A percentile compares a stretch with the other conserved stretches of the same genome.
These are phyloP conservation scores for Eremothecium gossypii DNA, from an alignment of 1,139 yeast species.

Conservation along the genomic window DNA sequence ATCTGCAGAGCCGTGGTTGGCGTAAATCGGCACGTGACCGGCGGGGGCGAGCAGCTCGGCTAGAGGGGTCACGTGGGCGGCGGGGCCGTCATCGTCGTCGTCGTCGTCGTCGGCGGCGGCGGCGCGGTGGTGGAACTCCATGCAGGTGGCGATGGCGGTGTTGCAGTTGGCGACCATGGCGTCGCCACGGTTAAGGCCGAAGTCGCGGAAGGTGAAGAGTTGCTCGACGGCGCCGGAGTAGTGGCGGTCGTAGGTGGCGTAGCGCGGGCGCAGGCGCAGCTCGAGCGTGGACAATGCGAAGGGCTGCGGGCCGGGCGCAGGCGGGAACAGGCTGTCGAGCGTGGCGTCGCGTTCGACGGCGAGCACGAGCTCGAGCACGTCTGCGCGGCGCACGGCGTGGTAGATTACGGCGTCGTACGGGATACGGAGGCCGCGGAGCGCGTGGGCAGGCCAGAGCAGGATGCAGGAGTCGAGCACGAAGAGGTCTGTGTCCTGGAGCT, in stretches of 20 bases:
- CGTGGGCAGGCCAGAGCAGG: constrained; percentile 31
- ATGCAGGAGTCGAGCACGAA: constrained; percentile 31
- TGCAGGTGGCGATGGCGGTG: constrained; percentile 24
- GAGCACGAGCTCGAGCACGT: constrained; percentile 18
- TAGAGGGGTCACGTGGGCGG: neutral
- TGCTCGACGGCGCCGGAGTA: constrained; percentile 30
- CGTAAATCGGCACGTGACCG: constrained; percentile 2
- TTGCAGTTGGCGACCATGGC: constrained; percentile 30
- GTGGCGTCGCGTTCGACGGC: constrained; percentile 24
- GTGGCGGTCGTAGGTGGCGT: constrained; percentile 30
- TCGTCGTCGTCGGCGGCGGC: constrained; percentile 8
- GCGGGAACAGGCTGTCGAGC: constrained; percentile 19
- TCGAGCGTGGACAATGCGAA: constrained; percentile 23
- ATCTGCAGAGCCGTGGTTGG: constrained; percentile 18
- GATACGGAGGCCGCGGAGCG: constrained; percentile 30
- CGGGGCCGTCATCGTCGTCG: constrained; percentile 3
- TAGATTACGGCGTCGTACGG: constrained; percentile 29
- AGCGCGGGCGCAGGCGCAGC: constrained; percentile 29
- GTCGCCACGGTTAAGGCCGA: constrained; percentile 34
- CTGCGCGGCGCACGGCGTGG: constrained; percentile 25
- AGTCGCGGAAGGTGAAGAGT: constrained; percentile 31
- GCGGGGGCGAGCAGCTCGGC: neutral
- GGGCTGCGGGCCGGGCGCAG: constrained; percentile 1
- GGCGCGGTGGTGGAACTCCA: constrained; percentile 17
- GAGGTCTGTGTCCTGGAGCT: constrained; percentile 27